These are phyloP conservation scores for Pythium aquatile DNA, from an alignment of 352 stramenopile genomes.

Conservation along the genomic window DNA sequence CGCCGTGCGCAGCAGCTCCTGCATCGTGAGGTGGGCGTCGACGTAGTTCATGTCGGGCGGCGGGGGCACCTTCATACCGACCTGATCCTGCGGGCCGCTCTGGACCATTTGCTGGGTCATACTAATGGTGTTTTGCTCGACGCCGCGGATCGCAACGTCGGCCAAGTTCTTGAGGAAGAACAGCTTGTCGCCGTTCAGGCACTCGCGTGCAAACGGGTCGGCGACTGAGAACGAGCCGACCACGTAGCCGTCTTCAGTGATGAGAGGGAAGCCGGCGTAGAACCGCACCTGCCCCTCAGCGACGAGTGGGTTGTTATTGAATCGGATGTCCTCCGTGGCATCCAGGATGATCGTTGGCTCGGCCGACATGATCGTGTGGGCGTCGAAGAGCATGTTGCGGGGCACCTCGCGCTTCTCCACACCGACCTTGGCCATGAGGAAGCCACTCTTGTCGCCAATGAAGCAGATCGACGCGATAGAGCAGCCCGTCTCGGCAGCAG, in stretches of 20 bases:
- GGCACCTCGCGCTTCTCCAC: slow-evolving; percentile 76
- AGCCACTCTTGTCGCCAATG: slow-evolving; percentile 84
- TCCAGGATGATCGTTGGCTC: slow-evolving; percentile 82
- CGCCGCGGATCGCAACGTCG: slow-evolving; percentile 65
- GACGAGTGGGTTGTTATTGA: slow-evolving; percentile 77
- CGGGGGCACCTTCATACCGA: slow-evolving; percentile 37
- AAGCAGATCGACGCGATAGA: slow-evolving; percentile 82
- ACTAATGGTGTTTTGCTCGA: slow-evolving; percentile 79
- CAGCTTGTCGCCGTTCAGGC: slow-evolving; percentile 71
- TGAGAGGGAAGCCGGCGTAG: slow-evolving; percentile 78
- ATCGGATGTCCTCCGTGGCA: slow-evolving; percentile 72
- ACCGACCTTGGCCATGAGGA: slow-evolving; percentile 78
- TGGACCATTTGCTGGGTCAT: slow-evolving; percentile 19
- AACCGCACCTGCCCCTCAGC: slow-evolving; percentile 75
- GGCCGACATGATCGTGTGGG: slow-evolving; percentile 78
- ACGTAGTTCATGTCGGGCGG: slow-evolving; percentile 61
- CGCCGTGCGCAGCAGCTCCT: slow-evolving; percentile 77
- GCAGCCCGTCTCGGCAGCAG: slow-evolving; percentile 74
- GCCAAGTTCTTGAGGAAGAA: slow-evolving; percentile 86
- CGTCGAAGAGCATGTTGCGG: slow-evolving; percentile 76
- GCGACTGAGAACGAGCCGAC: slow-evolving; percentile 78
- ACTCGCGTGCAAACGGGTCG: slow-evolving; percentile 73
- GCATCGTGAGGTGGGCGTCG: slow-evolving; percentile 75
- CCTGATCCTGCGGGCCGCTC: slow-evolving; percentile 8
- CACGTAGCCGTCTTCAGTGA: slow-evolving; percentile 60